Base-by-base conservation (phyloP, 1,139 yeast genomes). In the Lodderomyces theae region DNA sequence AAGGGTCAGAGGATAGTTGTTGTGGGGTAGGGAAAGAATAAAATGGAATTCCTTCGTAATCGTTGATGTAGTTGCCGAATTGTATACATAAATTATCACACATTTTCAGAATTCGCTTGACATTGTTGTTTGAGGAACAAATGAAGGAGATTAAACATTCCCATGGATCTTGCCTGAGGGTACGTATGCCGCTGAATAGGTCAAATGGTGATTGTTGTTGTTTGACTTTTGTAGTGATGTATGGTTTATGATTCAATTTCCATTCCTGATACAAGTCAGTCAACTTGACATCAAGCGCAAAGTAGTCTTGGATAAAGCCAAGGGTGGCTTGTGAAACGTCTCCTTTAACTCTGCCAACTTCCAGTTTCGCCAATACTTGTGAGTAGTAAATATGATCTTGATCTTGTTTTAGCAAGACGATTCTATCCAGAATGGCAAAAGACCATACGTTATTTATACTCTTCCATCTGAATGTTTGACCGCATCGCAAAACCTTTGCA, bases 101-200 rank as follows among this genome's bases (percentile, higher is more conserved):
- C 96, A 94, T 89, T 52, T 84, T 85, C 2, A 96, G 85, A 36
- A 94, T 94, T 34, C 99, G 72, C 56, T 90, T 87, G 43, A 92
- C 95, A 55, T 92, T 94, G 62, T 92, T 92, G 60, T 92, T 92
- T n/a, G 96, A 83, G 3, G 96, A 87, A 61, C 98, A 92, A 17
- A 92, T 94, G 51, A 92, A 92, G 2, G 94, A 85, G 16, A 92
- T 65, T 36, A 88, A 67, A 34, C 94, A 88, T 54, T 94, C 98
- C 97, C 97, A 92, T 0, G 98, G 98, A 49, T 90, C 96, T 60
- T 92, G 97, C 38, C 90, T 72, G 23, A 90, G 72, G 44, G 89
- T 86, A 30, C 97, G 66, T 21, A 90, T 82, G 0, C 98, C 98
- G 3, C 69, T 67, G 42, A 80, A 79, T 19, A 63, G 61, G 3